These are phyloP conservation scores for Eimeria falciformis DNA, from an alignment of 169 alveolate species.

Conservation along the genomic window DNA sequence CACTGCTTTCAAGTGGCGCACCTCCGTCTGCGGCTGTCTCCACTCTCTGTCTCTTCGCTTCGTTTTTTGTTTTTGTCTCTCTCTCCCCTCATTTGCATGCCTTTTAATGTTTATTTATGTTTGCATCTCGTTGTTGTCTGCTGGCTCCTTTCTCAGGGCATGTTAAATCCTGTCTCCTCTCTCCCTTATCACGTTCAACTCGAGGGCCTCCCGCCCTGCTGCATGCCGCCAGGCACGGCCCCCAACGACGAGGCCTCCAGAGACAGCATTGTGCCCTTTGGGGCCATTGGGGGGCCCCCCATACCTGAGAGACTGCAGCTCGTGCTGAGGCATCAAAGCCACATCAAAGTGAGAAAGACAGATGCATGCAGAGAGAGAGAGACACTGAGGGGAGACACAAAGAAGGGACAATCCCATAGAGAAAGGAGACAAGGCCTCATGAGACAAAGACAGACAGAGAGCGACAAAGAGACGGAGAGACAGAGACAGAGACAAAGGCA, in stretches of 20 bases:
- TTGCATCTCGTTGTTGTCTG: background rate
- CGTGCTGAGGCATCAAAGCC: background rate
- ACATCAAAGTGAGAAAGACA: background rate
- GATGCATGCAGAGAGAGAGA: too few species aligned
- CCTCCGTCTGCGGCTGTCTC: background rate
- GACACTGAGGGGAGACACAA: too few species aligned
- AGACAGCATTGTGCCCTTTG: background rate
- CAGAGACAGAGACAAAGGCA: too few species aligned
- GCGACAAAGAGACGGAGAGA: too few species aligned
- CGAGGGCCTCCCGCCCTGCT: constrained; percentile 11
- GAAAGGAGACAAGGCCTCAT: too few species aligned
- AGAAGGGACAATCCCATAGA: too few species aligned
- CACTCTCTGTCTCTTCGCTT: too few species aligned
- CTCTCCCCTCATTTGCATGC: background rate
- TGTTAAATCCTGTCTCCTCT: background rate
- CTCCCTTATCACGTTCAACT: background rate
- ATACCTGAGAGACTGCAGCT: background rate
- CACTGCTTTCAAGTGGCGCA: background rate
- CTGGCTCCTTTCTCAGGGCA: constrained; percentile 3
- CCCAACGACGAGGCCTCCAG: background rate
- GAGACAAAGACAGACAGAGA: too few species aligned
- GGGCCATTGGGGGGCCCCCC: background rate
- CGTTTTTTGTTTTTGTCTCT: too few species aligned
- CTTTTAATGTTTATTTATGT: too few species aligned
- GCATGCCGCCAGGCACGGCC: background rate